Evolutionary conservation across 805 yeast genomes (phyloP).

Genomic region (Kodamaea hsintzibuensis): DNA sequence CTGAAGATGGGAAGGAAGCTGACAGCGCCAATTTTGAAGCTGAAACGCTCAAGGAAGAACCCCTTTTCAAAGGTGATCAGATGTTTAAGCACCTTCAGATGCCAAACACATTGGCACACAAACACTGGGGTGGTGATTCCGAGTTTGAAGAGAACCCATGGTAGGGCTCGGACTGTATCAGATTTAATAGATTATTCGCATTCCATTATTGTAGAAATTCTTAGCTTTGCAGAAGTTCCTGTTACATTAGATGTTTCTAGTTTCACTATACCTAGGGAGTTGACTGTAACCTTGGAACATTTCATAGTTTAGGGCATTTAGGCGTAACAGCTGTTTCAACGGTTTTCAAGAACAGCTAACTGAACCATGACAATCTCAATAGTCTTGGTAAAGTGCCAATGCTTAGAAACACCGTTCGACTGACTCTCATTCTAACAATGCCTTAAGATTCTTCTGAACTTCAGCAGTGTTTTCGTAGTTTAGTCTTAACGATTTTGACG

Average conservation of each 20-base stretch:
- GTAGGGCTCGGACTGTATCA: constrained; percentile 27
- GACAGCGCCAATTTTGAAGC: not conserved
- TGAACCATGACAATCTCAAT: too few species aligned
- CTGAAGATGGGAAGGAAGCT: constrained; percentile 7
- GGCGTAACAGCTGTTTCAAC: too few species aligned
- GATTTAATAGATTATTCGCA: not conserved
- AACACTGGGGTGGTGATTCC: constrained; percentile 44
- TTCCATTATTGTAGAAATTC: not conserved
- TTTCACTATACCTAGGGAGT: not conserved
- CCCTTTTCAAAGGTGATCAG: constrained; percentile 44
- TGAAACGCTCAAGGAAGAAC: constrained; percentile 2
- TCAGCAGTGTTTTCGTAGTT: not conserved
- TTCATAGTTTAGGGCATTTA: not conserved
- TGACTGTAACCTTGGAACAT: not conserved
- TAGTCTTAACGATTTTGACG: not conserved
- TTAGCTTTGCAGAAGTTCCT: not conserved
- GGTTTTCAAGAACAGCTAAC: too few species aligned
- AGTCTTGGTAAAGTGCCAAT: too few species aligned
- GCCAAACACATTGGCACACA: constrained; percentile 53
- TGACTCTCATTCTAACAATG: not conserved
- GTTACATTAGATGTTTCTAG: not conserved
- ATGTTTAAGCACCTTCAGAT: constrained; percentile 48
- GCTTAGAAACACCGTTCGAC: too few species aligned
- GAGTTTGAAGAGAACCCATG: constrained; percentile 71
- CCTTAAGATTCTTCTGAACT: not conserved